Evolutionary conservation across 2,329 filamentous ascomycete species (phyloP).

Genomic region (Drechslerella dactyloides): DNA sequence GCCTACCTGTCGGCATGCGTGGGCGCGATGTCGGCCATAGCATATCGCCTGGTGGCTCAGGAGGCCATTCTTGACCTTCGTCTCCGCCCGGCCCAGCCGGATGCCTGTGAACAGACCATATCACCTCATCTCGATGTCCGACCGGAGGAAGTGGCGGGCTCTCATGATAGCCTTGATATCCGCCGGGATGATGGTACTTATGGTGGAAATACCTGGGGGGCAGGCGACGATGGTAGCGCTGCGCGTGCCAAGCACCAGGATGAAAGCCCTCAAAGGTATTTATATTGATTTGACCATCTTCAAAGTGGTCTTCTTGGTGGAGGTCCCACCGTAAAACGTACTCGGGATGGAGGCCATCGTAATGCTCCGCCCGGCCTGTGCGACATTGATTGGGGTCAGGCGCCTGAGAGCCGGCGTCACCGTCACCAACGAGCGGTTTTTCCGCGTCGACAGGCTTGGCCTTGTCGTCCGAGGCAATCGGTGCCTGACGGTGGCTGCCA

Average conservation of each 20-base stretch:
- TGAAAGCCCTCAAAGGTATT: conserved; percentile 13
- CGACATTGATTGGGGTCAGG: too few species aligned
- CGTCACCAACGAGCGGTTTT: conserved; percentile 7
- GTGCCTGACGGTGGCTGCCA: conserved; percentile 34
- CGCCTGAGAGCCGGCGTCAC: conserved; percentile 16
- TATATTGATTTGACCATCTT: not conserved
- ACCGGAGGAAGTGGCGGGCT: not conserved
- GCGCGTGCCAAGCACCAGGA: not conserved
- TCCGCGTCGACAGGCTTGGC: not conserved
- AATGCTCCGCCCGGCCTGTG: not conserved
- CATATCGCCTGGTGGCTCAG: conserved; percentile 2
- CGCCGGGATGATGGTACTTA: conserved; percentile 21
- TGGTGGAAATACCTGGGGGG: conserved; percentile 6
- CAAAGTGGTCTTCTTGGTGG: not conserved
- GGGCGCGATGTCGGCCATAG: too few species aligned
- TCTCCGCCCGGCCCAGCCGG: not conserved
- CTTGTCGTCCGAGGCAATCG: conserved; percentile 37
- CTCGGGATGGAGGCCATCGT: conserved; percentile 17
- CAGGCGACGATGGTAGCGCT: not conserved
- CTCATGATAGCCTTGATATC: conserved; percentile 14
- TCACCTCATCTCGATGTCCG: not conserved
- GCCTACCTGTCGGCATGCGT: too few species aligned
- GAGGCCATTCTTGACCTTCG: conserved; percentile 6
- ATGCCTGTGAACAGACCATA: too few species aligned
- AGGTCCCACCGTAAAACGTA: conserved; percentile 26